Percentiles rank a stretch among this genome's conserved stretches.
These are phyloP conservation scores for Teunomyces panamensis DNA, from an alignment of 805 yeast genomes.

Conservation along the genomic window DNA sequence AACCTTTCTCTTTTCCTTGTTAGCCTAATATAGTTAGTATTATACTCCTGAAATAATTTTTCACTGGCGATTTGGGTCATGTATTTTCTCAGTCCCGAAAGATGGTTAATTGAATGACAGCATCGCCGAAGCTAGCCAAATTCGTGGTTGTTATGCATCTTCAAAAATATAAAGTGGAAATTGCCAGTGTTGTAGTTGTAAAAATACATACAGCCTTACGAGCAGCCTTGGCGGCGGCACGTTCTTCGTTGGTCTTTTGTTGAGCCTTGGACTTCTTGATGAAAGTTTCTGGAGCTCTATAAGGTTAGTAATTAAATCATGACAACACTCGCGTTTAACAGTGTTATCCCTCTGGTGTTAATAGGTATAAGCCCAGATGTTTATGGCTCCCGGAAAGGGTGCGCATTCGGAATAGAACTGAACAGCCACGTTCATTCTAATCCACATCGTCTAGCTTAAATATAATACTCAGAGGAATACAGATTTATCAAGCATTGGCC, in stretches of 20 bases:
- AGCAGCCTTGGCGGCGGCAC: constrained; percentile 76
- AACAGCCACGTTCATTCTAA: constrained; percentile 40
- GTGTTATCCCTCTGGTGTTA: constrained; percentile 4
- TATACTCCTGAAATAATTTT: background rate
- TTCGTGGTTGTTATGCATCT: constrained; percentile 48
- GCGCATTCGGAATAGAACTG: constrained; percentile 27
- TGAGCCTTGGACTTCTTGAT: constrained; percentile 78
- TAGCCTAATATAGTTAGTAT: constrained; percentile 41
- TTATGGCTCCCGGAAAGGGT: constrained; percentile 22
- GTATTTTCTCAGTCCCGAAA: constrained; percentile 71
- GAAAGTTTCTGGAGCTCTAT: constrained; percentile 76
- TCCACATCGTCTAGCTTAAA: constrained; percentile 7
- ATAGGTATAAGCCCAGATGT: constrained; percentile 10
- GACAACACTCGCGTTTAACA: constrained; percentile 1
- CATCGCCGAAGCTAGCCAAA: constrained; percentile 71
- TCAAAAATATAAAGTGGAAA: constrained; percentile 32
- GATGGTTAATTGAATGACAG: constrained; percentile 78
- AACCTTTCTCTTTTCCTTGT: constrained; percentile 57
- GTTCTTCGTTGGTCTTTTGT: constrained; percentile 72
- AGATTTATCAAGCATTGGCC: constrained; percentile 44
- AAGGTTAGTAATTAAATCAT: constrained; percentile 18
- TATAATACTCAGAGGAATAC: constrained; percentile 39
- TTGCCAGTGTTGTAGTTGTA: background rate
- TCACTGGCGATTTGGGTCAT: constrained; percentile 2
- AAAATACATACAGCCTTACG: constrained; percentile 75